Evolutionary conservation across 2,329 filamentous ascomycete genomes (phyloP), one percentile per base, ranked within the genome.

Genomic region (Niveomyces coronatus): DNA sequence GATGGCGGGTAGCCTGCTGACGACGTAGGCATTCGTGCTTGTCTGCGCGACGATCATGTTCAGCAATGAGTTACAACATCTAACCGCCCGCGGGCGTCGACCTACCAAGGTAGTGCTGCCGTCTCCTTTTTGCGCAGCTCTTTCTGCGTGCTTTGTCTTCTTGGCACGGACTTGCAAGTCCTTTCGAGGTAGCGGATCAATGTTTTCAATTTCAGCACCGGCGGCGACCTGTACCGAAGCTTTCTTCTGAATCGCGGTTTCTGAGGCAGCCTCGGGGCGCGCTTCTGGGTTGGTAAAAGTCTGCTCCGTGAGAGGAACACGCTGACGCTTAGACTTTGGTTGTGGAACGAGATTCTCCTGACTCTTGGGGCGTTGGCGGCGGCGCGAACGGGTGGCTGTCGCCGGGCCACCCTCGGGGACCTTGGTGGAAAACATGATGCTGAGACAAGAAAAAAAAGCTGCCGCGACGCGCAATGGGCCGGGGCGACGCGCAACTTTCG

Each of bases 1-100:
- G 17, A 93, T 71, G 39, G 83, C 79, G 41, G 85, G 85, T 22
- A 95, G 71, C 58, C 88, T 87, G 60, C 82, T 85, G 45, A 94
- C 84, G 30, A 75, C 82, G 56, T 91, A 95, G 46, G 85, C 84
- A 54, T 80, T 79, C 53, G 85, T 94, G 53, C 79, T 85, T 27
- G 85, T 85, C 83, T 93, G 44, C 9, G 46, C 19, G 11, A 23
- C 26, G 19, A 32, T n/a, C 3, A 20, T 11, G 15, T 36, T 37
- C n/a, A n/a, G n/a, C n/a, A n/a, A n/a, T n/a, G n/a, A n/a, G n/a
- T n/a, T n/a, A n/a, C n/a, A n/a, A n/a, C n/a, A n/a, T n/a, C n/a
- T n/a, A n/a, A n/a, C n/a, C n/a, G n/a, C n/a, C n/a, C n/a, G n/a
- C n/a, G n/a, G n/a, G n/a, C 35, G 22, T 33, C 27, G n/a, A 57